Evolutionary conservation across 176 grass and related monocot genomes (phyloP).

Genomic region (Aechmea fasciata): DNA sequence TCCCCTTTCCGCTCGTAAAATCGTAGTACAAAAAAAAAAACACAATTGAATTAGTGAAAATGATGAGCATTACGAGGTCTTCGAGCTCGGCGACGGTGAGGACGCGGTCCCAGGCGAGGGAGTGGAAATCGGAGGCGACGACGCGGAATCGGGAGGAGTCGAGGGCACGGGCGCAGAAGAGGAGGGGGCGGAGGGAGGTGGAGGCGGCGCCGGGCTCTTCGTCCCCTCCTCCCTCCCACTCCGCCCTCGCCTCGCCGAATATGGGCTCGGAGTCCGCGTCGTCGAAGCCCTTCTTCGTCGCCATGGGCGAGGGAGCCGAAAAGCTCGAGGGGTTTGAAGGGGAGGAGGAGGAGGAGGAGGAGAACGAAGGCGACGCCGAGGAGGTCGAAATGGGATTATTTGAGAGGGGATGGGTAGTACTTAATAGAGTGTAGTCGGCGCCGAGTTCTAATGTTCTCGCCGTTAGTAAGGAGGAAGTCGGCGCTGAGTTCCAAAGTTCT

Average conservation of each 20-base stretch:
- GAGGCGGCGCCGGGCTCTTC: neutral
- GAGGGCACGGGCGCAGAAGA: slow-evolving; percentile 35
- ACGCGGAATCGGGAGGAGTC: slow-evolving; percentile 37
- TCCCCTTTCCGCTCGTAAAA: no score
- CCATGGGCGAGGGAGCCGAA: slow-evolving; percentile 12
- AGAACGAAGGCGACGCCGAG: neutral
- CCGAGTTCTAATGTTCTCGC: neutral
- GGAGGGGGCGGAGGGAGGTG: slow-evolving; percentile 14
- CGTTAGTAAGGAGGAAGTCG: neutral
- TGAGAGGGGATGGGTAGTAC: neutral
- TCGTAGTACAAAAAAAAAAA: no score
- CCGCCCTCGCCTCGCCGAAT: slow-evolving; percentile 46
- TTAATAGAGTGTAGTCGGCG: neutral
- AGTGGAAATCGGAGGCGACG: slow-evolving; percentile 63
- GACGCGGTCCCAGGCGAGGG: slow-evolving; percentile 43
- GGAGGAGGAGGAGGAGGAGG: neutral
- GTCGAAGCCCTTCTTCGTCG: slow-evolving; percentile 34
- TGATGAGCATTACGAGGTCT: slow-evolving; percentile 43
- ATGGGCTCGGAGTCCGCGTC: slow-evolving; percentile 25
- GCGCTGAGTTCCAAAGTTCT: neutral
- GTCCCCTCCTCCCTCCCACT: slow-evolving; percentile 3
- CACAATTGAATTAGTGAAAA: neutral
- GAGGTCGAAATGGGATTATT: no score
- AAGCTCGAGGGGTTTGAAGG: no score
- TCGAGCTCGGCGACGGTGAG: slow-evolving; percentile 53